Conservation (phyloP, 169 alveolate species). For the Eimeria mitis region DNA sequence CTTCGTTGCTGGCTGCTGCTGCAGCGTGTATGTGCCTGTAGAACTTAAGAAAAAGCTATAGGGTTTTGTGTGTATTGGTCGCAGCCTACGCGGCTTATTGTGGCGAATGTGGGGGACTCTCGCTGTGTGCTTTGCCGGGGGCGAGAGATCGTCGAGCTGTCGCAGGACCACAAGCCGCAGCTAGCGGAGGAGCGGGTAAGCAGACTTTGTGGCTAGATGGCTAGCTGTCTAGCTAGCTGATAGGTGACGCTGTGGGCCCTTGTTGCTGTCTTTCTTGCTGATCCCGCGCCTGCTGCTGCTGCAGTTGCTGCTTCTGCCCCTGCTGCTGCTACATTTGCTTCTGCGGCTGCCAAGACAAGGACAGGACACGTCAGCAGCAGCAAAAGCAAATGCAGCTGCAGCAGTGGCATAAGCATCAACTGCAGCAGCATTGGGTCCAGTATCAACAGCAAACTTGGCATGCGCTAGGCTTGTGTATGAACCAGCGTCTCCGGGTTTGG, state of each 20-base stretch:
- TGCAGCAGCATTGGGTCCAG: too few species aligned
- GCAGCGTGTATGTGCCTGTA: not conserved
- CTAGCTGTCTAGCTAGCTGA: not conserved
- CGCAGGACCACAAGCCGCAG: constrained; percentile 99
- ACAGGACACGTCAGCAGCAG: too few species aligned
- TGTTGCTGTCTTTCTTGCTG: too few species aligned
- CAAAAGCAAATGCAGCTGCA: too few species aligned
- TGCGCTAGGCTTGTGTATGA: too few species aligned
- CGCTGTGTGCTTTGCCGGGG: constrained; percentile 97
- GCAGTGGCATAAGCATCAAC: too few species aligned
- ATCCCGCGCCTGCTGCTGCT: too few species aligned
- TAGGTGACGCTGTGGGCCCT: not conserved
- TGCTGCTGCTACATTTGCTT: not conserved
- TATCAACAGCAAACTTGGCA: too few species aligned
- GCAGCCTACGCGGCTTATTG: constrained; percentile 85
- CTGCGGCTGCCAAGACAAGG: too few species aligned
- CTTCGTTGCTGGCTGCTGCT: too few species aligned
- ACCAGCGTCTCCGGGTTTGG: too few species aligned
- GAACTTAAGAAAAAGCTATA: not conserved
- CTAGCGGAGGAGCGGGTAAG: constrained; percentile 92
- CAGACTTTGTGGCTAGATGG: not conserved
- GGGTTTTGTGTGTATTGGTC: not conserved
- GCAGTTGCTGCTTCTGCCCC: not conserved
- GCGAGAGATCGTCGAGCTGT: constrained; percentile 95
- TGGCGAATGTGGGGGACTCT: constrained; percentile 99